A percentile compares a stretch with the other conserved stretches of the same genome.
These are phyloP conservation scores for Tolypocladium album DNA, from an alignment of 2,329 filamentous ascomycete genomes.

Conservation along the genomic window DNA sequence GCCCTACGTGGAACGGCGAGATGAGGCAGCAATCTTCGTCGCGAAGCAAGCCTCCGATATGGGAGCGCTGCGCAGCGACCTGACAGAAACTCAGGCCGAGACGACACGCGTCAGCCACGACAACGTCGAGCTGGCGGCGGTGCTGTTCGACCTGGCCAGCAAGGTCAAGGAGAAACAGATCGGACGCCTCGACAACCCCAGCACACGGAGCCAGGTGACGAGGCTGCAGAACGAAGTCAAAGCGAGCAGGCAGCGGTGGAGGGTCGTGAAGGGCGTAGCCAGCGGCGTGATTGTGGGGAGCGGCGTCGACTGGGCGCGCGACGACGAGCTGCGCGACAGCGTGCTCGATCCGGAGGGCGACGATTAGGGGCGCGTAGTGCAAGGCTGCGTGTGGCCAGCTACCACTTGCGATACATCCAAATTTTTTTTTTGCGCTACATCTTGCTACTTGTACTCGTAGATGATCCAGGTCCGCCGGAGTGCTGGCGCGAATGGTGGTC, in stretches of 20 bases:
- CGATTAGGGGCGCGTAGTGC: slow-evolving; percentile 10
- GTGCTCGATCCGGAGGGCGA: slow-evolving; percentile 57
- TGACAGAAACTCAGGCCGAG: slow-evolving; percentile 47
- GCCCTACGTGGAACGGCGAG: slow-evolving; percentile 55
- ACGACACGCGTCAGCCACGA: slow-evolving; percentile 42
- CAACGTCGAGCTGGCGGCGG: slow-evolving; percentile 52
- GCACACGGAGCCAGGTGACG: slow-evolving; percentile 43
- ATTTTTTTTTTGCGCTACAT: not conserved
- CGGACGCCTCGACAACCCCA: slow-evolving; percentile 42
- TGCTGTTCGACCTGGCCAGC: slow-evolving; percentile 52
- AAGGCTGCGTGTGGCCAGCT: slow-evolving; percentile 3
- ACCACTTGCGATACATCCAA: not conserved
- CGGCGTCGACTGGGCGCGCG: slow-evolving; percentile 69
- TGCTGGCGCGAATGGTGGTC: not conserved
- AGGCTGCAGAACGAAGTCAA: slow-evolving; percentile 48
- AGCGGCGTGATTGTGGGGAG: slow-evolving; percentile 72
- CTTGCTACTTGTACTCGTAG: too few relatives aligned
- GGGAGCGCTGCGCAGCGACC: slow-evolving; percentile 36
- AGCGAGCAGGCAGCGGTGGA: slow-evolving; percentile 55
- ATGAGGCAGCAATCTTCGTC: slow-evolving; percentile 53
- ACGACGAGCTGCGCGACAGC: slow-evolving; percentile 55
- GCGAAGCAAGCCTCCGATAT: slow-evolving; percentile 47
- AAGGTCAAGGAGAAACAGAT: slow-evolving; percentile 41
- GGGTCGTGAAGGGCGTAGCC: slow-evolving; percentile 67
- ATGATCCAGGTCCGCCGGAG: not conserved